Base-by-base conservation (phyloP, 495 filamentous ascomycete genomes). In the Elaphomyces granulatus region DNA sequence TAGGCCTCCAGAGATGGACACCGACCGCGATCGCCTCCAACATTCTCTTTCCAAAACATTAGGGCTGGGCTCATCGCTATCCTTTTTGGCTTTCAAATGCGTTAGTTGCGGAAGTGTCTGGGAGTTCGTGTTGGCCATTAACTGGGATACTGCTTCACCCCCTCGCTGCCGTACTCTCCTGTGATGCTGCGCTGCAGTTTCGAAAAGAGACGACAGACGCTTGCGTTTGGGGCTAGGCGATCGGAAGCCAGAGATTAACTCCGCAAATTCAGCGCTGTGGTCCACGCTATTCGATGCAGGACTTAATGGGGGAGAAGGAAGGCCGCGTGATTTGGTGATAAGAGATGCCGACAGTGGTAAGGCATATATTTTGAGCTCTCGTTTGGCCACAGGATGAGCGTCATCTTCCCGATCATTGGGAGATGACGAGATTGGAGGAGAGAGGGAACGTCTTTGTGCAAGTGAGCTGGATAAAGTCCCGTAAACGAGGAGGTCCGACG, bases 401-500 rank as follows among this genome's bases (percentile, higher is more conserved):
- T 35, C 14, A 15, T 41, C 19, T 3, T 46, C 45, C 21, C 53
- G 51, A 8, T 47, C 49, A 4, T 51, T 53, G 28, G 54, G 52
- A 1, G 60, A 64, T 2, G 64, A 67, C 3, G 63, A 72, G 20
- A 54, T 50, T 8, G 69, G 66, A 3, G 71, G 68, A 15, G 70
- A 68, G 4, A 66, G 70, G 21, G 55, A 62, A 17, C 58, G 55
- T 20, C 56, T 45, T 26, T 46, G 51, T 3, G 51, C 49, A 15
- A 50, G 45, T 4, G 46, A 34, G 38, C 44, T 55, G 0, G 58
- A 62, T 32, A 68, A 31, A 9, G 65, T 50, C 28, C 62, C 72
- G 38, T 77, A 77, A 17, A 80, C 54, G 16, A 80, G 49, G 6
- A 80, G 42, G 40, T 77, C 72, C 8, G 74, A 70, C 2, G 66